phyloP scores from a whole-genome alignment of 306 rosid species.

The Vigna angularis region DNA sequence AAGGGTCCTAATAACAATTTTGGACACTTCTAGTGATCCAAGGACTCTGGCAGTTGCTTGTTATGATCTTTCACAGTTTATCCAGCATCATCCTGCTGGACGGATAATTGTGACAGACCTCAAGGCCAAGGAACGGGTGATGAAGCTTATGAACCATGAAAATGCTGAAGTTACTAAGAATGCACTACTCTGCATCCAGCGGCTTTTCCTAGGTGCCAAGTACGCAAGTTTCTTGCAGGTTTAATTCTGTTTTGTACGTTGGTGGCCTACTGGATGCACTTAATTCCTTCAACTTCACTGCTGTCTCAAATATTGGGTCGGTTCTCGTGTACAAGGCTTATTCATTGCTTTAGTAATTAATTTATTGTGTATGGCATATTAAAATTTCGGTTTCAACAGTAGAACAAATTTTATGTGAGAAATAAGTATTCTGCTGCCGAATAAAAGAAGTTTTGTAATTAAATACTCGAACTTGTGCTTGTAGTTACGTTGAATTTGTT shows the following conservation, averaged over 20 bases:
- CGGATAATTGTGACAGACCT: conserved; percentile 89
- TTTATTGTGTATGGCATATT: conserved; percentile 44
- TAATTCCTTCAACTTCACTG: conserved; percentile 25
- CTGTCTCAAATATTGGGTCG: conserved; percentile 15
- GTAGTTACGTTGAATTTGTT: conserved; percentile 30
- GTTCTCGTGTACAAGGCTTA: conserved; percentile 45
- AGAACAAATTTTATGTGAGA: conserved; percentile 46
- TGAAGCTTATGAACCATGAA: conserved; percentile 95
- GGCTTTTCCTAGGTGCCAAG: conserved; percentile 96
- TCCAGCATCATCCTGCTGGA: conserved; percentile 87
- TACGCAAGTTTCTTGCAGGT: conserved; percentile 97
- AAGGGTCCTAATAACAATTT: conserved; percentile 87
- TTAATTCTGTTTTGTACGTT: conserved; percentile 44
- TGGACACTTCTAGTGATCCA: conserved; percentile 86
- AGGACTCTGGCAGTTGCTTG: conserved; percentile 92
- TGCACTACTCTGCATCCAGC: conserved; percentile 93
- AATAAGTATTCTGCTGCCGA: conserved; percentile 48
- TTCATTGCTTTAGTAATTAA: conserved; percentile 42
- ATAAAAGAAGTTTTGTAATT: conserved; percentile 51
- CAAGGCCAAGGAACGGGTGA: conserved; percentile 95
- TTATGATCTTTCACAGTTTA: conserved; percentile 91
- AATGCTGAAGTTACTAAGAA: conserved; percentile 93
- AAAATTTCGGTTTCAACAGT: conserved; percentile 36
- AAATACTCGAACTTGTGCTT: conserved; percentile 32
- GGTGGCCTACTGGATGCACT: conserved; percentile 31